Evolutionary conservation across 164 flowering plant genomes (phyloP).

Genomic region (Brasenia schreberi): DNA sequence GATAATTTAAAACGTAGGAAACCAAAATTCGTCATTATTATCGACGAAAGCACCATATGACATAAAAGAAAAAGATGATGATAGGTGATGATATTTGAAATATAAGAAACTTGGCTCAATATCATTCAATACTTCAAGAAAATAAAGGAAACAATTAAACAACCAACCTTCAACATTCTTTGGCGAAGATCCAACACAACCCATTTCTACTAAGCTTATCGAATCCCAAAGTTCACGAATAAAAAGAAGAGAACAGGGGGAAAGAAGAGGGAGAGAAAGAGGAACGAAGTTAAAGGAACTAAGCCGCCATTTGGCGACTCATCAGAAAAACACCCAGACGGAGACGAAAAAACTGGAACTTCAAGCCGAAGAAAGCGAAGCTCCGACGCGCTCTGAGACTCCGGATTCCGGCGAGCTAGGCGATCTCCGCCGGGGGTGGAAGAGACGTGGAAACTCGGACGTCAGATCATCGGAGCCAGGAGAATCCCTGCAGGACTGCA

Average conservation of each 20-base stretch:
- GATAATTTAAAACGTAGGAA: background rate
- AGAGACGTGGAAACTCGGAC: background rate
- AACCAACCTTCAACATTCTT: background rate
- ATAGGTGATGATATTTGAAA: background rate
- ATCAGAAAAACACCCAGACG: background rate
- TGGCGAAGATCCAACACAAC: background rate
- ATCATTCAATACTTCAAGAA: no score
- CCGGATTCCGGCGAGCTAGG: background rate
- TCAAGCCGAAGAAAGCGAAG: background rate
- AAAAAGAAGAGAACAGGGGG: background rate
- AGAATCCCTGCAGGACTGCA: background rate
- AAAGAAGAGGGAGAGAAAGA: background rate
- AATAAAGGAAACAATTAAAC: background rate
- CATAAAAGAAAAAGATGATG: background rate
- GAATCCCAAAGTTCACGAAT: background rate
- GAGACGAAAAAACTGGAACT: background rate
- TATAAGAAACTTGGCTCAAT: background rate
- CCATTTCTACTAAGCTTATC: background rate
- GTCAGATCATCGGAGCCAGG: background rate
- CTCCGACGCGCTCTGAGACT: background rate
- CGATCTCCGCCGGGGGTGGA: background rate
- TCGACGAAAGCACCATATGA: background rate
- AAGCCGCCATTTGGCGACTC: background rate
- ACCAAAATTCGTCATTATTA: background rate
- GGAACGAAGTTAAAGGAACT: background rate